Base-by-base conservation (phyloP, 2,329 filamentous ascomycete species). In the Colletotrichum siamense region DNA sequence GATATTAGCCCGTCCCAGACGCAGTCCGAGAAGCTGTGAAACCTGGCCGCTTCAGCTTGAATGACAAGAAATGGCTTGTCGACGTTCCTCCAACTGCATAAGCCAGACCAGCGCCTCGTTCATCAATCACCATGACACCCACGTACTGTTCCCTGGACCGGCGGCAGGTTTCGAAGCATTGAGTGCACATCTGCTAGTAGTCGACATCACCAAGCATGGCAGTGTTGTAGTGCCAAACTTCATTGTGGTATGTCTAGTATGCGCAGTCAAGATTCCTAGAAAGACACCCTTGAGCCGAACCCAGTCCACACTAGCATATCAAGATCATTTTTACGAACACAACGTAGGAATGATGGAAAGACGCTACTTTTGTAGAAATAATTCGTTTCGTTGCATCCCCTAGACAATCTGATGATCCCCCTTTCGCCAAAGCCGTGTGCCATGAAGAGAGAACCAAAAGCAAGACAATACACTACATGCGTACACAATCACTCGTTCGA, bases 391-490 rank as follows among this genome's bases (percentile, higher is more conserved):
- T 57, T 57, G 36, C 72, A 16, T 71, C 75, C 66, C 75, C 71
- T 55, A 75, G 72, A 67, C 76, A 77, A 77, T 77, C 76, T 77
- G 76, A 77, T 77, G 74, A 66, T 76, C 65, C 74, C 76, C 76
- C 69, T 69, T 77, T 77, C 69, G 66, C 76, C 74, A 55, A 69
- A 77, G 66, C 74, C 76, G 74, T 69, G 73, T 77, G 67, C 69
- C 74, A 71, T 77, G 76, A 77, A 77, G 66, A 77, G 69, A 77
- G 69, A 68, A 68, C 64, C 68, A 71, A 63, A 69, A 73, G 15
- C 62, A 73, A 44, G 39, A 72, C 69, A 77, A 69, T 74, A 76
- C 74, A 76, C 74, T 77, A 77, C 73, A 77, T 76, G 59, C 73
- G 61, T 76, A 77, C 76, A 77, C 73, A 36, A 74, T 69, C 59